Evolutionary conservation across 2,329 filamentous ascomycete genomes (phyloP).

Genomic region (Ascochyta viciae-villosae): DNA sequence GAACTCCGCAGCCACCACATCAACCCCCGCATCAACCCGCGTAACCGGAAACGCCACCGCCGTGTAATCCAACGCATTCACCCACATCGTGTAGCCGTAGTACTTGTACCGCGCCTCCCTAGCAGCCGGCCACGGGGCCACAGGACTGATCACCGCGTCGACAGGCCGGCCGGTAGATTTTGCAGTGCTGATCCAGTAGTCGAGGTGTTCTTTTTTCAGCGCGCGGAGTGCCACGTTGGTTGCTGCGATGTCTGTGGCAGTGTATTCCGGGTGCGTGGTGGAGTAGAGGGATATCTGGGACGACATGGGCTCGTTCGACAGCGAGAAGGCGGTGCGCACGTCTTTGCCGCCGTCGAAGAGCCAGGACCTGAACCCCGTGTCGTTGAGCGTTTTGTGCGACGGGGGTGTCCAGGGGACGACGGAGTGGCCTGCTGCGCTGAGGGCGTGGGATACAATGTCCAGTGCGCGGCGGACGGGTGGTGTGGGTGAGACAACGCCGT

Average conservation of each 20-base stretch:
- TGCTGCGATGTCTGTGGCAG: slow-evolving; percentile 41
- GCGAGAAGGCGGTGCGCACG: slow-evolving; percentile 38
- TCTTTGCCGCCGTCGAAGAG: slow-evolving; percentile 43
- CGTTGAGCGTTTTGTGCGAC: slow-evolving; percentile 29
- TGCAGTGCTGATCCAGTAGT: slow-evolving; percentile 49
- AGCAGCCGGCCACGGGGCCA: slow-evolving; percentile 48
- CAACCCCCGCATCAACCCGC: slow-evolving; percentile 38
- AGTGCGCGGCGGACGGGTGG: slow-evolving; percentile 48
- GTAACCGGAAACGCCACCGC: slow-evolving; percentile 46
- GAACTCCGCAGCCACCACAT: slow-evolving; percentile 34
- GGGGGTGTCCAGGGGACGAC: slow-evolving; percentile 39
- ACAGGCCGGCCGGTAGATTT: slow-evolving; percentile 39
- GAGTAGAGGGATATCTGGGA: slow-evolving; percentile 34
- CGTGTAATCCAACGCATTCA: slow-evolving; percentile 44
- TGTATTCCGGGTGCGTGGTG: slow-evolving; percentile 23
- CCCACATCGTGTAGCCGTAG: slow-evolving; percentile 43
- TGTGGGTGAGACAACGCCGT: slow-evolving; percentile 45
- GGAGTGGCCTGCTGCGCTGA: slow-evolving; percentile 39
- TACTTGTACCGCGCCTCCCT: slow-evolving; percentile 40
- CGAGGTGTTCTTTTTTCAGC: slow-evolving; percentile 45
- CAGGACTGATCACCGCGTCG: slow-evolving; percentile 47
- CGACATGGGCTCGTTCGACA: slow-evolving; percentile 43
- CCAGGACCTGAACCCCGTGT: slow-evolving; percentile 36
- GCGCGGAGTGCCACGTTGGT: slow-evolving; percentile 40
- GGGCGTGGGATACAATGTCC: slow-evolving; percentile 29